These are phyloP conservation scores for Ilex asprella DNA, from an alignment of 257 asterid genomes.

Conservation along the genomic window DNA sequence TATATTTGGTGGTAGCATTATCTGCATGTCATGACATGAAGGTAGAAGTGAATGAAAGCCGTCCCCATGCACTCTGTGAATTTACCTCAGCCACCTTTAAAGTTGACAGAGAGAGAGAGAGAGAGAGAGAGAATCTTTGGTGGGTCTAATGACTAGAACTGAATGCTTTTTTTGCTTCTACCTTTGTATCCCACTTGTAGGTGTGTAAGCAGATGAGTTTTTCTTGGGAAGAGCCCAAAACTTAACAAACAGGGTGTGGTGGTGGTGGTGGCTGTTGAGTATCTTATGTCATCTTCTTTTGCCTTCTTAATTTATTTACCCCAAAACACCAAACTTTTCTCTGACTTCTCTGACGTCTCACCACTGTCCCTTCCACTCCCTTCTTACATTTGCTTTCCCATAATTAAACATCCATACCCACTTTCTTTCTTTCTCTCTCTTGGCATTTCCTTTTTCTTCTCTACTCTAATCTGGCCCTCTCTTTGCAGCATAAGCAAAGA, in stretches of 20 bases:
- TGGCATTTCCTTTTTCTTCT: slow-evolving; percentile 8
- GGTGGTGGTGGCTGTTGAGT: slow-evolving; percentile 21
- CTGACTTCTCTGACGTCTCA: slow-evolving; percentile 31
- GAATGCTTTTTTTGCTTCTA: slow-evolving; percentile 8
- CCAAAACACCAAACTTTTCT: slow-evolving; percentile 14
- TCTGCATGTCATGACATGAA: too few relatives aligned
- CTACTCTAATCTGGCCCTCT: slow-evolving; percentile 8
- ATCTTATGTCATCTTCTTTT: slow-evolving; percentile 16
- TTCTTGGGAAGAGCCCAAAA: slow-evolving; percentile 15
- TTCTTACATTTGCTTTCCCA: slow-evolving; percentile 23
- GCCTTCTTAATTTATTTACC: slow-evolving; percentile 1
- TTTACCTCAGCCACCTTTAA: slow-evolving; percentile 12
- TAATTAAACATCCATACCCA: slow-evolving; percentile 26
- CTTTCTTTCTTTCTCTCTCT: slow-evolving; percentile 14
- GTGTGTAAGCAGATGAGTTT: background rate
- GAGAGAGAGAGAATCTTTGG: slow-evolving; percentile 17
- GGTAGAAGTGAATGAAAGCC: slow-evolving; percentile 1
- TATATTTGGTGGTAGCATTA: too few relatives aligned
- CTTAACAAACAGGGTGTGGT: slow-evolving; percentile 28
- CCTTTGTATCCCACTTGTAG: slow-evolving; percentile 1
- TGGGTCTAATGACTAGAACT: slow-evolving; percentile 4
- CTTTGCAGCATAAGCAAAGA: too few relatives aligned
- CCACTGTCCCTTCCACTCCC: slow-evolving; percentile 24
- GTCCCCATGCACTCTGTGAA: slow-evolving; percentile 5
- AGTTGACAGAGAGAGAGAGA: slow-evolving; percentile 13